These are phyloP conservation scores for Trametopsis cervina DNA, from an alignment of 768 basidiomycete genomes.

Conservation along the genomic window DNA sequence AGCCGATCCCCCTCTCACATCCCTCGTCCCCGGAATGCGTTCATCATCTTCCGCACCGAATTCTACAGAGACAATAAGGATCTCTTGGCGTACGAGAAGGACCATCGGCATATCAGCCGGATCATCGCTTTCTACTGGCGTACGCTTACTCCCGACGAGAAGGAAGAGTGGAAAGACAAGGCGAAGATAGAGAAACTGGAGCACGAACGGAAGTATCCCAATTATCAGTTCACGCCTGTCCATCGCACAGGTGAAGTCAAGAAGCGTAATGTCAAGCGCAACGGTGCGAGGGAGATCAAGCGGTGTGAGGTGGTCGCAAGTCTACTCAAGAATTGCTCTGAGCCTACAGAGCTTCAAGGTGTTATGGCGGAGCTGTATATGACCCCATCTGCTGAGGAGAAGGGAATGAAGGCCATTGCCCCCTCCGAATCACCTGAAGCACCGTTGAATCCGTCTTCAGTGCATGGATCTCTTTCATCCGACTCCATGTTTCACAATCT, in stretches of 20 bases:
- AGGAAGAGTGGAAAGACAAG: constrained; percentile 35
- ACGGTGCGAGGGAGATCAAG: constrained; percentile 2
- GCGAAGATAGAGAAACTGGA: constrained; percentile 41
- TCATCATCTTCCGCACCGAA: constrained; percentile 75
- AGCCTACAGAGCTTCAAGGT: too few relatives aligned
- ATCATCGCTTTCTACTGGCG: constrained; percentile 69
- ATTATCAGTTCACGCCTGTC: constrained; percentile 56
- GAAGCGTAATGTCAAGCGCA: constrained; percentile 20
- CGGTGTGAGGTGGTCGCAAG: constrained; percentile 1
- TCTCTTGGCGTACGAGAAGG: constrained; percentile 48
- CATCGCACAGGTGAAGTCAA: constrained; percentile 29
- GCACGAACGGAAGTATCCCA: constrained; percentile 46
- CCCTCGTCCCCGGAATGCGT: constrained; percentile 78
- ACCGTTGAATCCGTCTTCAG: too few relatives aligned
- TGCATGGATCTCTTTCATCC: background rate
- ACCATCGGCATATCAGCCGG: constrained; percentile 69
- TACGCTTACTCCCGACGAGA: constrained; percentile 39
- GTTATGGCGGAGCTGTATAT: too few relatives aligned
- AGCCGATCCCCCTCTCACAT: constrained; percentile 50
- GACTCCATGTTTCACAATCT: background rate
- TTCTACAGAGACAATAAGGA: constrained; percentile 45
- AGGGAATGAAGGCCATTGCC: background rate
- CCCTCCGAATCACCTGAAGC: too few relatives aligned
- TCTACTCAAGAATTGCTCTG: background rate
- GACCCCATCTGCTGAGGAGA: background rate